Conservation (phyloP, 768 basidiomycete species). For the Solioccasus polychromus region DNA sequence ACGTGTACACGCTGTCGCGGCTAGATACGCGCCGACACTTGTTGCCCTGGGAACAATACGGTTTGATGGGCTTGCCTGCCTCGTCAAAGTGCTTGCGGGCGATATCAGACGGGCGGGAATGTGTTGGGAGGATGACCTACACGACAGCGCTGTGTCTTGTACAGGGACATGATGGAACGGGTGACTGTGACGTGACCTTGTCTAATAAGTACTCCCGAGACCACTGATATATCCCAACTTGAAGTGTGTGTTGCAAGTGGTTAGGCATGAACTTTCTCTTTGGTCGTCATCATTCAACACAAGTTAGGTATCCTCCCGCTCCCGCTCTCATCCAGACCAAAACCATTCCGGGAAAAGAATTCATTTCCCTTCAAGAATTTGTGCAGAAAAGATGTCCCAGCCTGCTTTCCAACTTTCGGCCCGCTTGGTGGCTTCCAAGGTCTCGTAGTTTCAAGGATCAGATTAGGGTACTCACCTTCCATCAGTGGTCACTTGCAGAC, state of each 20-base stretch:
- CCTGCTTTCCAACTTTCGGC: slow-evolving; percentile 25
- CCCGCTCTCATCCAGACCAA: slow-evolving; percentile 21
- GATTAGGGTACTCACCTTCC: slow-evolving; percentile 18
- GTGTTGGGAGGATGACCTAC: slow-evolving; percentile 30
- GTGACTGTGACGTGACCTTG: slow-evolving; percentile 18
- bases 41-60: slow-evolving; percentile 45
- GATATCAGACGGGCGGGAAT: slow-evolving; percentile 14
- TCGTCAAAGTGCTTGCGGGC: slow-evolving; percentile 45
- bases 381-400: slow-evolving; percentile 32
- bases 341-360: slow-evolving; percentile 5
- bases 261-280: slow-evolving; percentile 22
- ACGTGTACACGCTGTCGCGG: slow-evolving; percentile 5
- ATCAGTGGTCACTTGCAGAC: slow-evolving; percentile 33
- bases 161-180: slow-evolving; percentile 30
- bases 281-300: slow-evolving; percentile 9
- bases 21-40: slow-evolving; percentile 44
- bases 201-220: no score
- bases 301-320: slow-evolving; percentile 19
- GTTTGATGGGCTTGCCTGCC: slow-evolving; percentile 39
- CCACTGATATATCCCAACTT: no score
- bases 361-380: slow-evolving; percentile 27
- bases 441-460: slow-evolving; percentile 9
- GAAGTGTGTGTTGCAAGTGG: no score
- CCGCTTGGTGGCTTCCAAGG: slow-evolving; percentile 35
- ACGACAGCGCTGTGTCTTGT: slow-evolving; percentile 48